A percentile compares a stretch with the other conserved stretches of the same genome.
phyloP scores from a whole-genome alignment of 225 moss, liverwort and hornwort genomes.

The Pseudisothecium myosuroides region DNA sequence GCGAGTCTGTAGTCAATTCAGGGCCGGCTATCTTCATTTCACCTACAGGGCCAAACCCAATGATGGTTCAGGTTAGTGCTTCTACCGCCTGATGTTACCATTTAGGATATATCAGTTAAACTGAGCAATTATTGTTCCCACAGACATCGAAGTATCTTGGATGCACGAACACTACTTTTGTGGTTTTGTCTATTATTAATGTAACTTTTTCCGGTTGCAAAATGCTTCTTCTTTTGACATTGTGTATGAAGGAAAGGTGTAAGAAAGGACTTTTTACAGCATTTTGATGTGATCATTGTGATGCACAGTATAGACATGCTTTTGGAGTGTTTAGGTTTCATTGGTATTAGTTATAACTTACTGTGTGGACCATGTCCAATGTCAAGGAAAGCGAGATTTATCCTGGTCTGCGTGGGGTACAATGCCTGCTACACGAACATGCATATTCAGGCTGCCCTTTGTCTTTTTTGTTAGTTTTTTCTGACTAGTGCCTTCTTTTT shows the following conservation, averaged over 20 bases:
- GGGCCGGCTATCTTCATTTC: constrained; percentile 96
- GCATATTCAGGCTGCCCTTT: not conserved
- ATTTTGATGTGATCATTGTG: not conserved
- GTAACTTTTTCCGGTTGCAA: constrained; percentile 1
- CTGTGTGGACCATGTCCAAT: not conserved
- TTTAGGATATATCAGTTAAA: not conserved
- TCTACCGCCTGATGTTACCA: not conserved
- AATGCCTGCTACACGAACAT: not conserved
- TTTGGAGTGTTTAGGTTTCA: not conserved
- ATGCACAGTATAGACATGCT: not conserved
- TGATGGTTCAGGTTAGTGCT: constrained; percentile 88
- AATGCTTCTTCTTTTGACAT: not conserved
- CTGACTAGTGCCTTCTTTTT: constrained; percentile 15
- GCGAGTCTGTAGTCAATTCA: constrained; percentile 74
- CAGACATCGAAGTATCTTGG: not conserved
- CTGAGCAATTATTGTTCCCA: not conserved
- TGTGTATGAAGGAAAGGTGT: not conserved
- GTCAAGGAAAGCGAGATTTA: not conserved
- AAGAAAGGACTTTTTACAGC: not conserved
- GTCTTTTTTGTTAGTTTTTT: not conserved
- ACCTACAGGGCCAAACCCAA: constrained; percentile 89
- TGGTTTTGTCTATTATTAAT: not conserved
- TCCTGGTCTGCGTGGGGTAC: not conserved
- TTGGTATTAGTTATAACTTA: not conserved
- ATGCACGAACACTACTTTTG: not conserved